Evolutionary conservation across 2,329 filamentous ascomycete genomes (phyloP).

Genomic region (Cercospora berteroae): DNA sequence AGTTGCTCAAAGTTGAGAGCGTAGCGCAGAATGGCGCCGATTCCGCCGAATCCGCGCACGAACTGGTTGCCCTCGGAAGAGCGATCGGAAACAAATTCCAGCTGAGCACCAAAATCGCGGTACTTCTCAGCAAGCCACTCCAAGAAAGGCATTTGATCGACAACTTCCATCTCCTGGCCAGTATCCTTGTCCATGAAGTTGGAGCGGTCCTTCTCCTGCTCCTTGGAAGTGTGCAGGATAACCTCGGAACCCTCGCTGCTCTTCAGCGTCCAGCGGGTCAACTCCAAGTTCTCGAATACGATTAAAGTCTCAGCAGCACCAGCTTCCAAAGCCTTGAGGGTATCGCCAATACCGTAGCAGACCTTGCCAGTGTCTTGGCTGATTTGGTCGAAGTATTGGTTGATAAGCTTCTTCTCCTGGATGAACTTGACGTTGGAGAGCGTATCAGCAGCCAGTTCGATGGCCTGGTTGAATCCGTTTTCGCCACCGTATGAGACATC

Average conservation of each 20-base stretch:
- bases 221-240: conserved; percentile 84
- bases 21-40: conserved; percentile 95
- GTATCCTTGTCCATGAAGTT: conserved; percentile 95
- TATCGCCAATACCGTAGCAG: conserved; percentile 98
- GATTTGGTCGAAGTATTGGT: conserved; percentile 98
- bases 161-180: conserved; percentile 94
- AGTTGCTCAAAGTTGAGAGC: conserved; percentile 99
- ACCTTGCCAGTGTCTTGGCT: conserved; percentile 95
- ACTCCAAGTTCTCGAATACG: conserved; percentile 94
- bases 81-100: conserved; percentile 96
- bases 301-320: conserved; percentile 93
- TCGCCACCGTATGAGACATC: conserved; percentile 98
- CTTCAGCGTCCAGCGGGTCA: conserved; percentile 89
- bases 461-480: conserved; percentile 99
- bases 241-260: conserved; percentile 68
- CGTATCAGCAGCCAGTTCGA: conserved; percentile 91
- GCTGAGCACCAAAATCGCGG: conserved; percentile 91
- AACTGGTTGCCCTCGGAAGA: conserved; percentile 99
- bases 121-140: conserved; percentile 99
- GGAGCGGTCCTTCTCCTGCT: conserved; percentile 73
- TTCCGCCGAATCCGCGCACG: conserved; percentile 98
- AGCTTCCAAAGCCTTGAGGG: conserved; percentile 91
- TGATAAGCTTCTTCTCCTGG: conserved; percentile 99
- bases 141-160: conserved; percentile 86
- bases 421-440: conserved; percentile 99